phyloP scores from a whole-genome alignment of 1,139 yeast species.

The Lodderomyces elongisporus region DNA sequence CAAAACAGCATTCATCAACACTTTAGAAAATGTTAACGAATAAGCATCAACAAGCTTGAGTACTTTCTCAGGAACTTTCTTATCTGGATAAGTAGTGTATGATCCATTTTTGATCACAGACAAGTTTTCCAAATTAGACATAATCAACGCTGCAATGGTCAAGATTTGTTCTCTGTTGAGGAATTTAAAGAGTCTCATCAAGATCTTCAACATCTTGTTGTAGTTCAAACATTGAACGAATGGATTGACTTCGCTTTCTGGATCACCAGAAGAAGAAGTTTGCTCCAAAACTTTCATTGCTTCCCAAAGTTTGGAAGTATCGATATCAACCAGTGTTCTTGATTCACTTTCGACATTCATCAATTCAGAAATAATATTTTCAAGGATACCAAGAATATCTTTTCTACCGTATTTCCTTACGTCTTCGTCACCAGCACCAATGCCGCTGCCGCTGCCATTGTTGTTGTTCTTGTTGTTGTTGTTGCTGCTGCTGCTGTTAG shows the following conservation, averaged over 20 bases:
- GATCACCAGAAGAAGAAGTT: slow-evolving; percentile 41
- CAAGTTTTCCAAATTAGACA: slow-evolving; percentile 77
- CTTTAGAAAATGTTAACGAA: slow-evolving; percentile 78
- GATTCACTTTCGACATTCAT: slow-evolving; percentile 80
- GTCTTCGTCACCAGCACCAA: no score
- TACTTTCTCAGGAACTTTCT: slow-evolving; percentile 49
- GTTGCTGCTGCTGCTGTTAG: no score
- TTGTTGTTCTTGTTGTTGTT: no score
- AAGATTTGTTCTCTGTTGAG: slow-evolving; percentile 72
- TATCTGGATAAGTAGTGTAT: slow-evolving; percentile 57
- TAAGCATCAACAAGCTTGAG: slow-evolving; percentile 72
- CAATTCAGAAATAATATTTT: slow-evolving; percentile 72
- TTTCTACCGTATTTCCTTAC: slow-evolving; percentile 35
- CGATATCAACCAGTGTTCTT: slow-evolving; percentile 56
- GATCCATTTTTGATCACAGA: slow-evolving; percentile 77
- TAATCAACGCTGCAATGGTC: slow-evolving; percentile 72
- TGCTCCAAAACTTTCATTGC: slow-evolving; percentile 63
- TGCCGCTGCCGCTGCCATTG: no score
- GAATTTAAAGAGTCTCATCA: slow-evolving; percentile 85
- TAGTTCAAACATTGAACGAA: slow-evolving; percentile 80
- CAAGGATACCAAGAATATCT: slow-evolving; percentile 56
- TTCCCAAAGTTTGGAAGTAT: slow-evolving; percentile 67
- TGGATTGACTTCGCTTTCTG: slow-evolving; percentile 56
- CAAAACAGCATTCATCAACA: slow-evolving; percentile 77
- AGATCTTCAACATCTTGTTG: slow-evolving; percentile 83